Conservation (phyloP, 331 rosid genomes). For the Malus hybrid region DNA sequence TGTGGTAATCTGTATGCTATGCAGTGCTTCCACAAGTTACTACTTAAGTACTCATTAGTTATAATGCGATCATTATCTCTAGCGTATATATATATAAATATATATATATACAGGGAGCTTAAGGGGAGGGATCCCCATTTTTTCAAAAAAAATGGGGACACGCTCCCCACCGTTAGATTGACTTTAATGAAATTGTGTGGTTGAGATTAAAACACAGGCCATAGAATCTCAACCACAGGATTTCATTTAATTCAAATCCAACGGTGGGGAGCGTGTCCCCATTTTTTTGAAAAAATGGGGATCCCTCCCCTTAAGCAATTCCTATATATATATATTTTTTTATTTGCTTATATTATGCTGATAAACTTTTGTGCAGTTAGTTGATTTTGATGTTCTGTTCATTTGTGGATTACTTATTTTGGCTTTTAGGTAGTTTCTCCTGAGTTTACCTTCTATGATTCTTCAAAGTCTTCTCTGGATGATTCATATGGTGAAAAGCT, state of each 20-base stretch:
- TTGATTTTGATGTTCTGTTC: not conserved
- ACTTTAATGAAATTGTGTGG: too few relatives aligned
- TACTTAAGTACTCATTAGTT: not conserved
- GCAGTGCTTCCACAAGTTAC: not conserved
- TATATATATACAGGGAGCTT: too few relatives aligned
- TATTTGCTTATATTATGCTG: not conserved
- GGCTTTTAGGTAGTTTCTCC: conserved; percentile 77
- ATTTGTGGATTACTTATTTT: conserved; percentile 3
- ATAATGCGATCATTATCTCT: not conserved
- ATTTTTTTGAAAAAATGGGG: too few relatives aligned
- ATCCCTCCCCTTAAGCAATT: too few relatives aligned
- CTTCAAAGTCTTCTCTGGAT: conserved; percentile 79
- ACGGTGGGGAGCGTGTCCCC: too few relatives aligned
- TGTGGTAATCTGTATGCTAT: not conserved
- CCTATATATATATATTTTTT: too few relatives aligned
- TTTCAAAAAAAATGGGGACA: too few relatives aligned
- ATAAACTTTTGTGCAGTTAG: not conserved
- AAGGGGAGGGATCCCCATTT: too few relatives aligned
- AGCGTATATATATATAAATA: not conserved
- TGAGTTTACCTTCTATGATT: conserved; percentile 91
- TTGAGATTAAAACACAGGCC: too few relatives aligned
- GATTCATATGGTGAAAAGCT: conserved; percentile 91
- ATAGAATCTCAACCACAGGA: too few relatives aligned
- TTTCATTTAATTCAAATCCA: too few relatives aligned
- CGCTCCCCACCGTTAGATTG: too few relatives aligned